Base-by-base conservation (phyloP, 306 rosid species). In the Gillenia trifoliata region DNA sequence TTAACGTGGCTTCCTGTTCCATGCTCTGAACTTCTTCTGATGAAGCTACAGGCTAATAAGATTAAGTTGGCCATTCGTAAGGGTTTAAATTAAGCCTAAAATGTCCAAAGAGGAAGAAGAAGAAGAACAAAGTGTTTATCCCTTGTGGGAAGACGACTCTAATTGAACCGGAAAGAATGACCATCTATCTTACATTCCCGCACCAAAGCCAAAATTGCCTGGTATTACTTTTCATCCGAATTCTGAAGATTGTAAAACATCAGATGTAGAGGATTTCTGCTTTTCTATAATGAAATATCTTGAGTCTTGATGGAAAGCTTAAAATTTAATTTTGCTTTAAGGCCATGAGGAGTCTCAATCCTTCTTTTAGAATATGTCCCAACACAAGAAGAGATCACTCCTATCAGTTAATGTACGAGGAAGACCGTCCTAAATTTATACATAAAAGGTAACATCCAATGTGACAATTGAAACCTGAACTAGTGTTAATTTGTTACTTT, bases 301-400 rank as follows among this genome's bases (percentile, higher is more conserved):
- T 83, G 50, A 30, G 33, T 56, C 20, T 73, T 82, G 43, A 30
- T 33, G 36, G 43, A 56, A 60, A 59, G 62, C 77, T 47, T 59
- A 63, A 31, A 38, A 11, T 11, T 33, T 13, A 23, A 26, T 45
- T 43, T 70, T 60, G 59, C 71, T 80, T 68, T 65, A 77, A 93
- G 98, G 98, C 75, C 89, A 93, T 33, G 97, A 89, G 73, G 98
- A 93, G 77, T 91, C 98, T 89, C 79, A 93, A 91, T 85, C 98
- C 98, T 82, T 91, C 98, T 75, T 66, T 82, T n/a, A 72, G 98
- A 93, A 77, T 91, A 85, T 80, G 91, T 93, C 70, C 98, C 98
- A 74, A 82, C 92, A 47, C 94, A 93, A 85, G 98, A 93, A 86
- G 98, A 91, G 82, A 82, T 91, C 34, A 88, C 81, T 79, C 91